These are phyloP conservation scores for Neohortaea acidophila DNA, from an alignment of 495 filamentous ascomycete species.

Conservation along the genomic window DNA sequence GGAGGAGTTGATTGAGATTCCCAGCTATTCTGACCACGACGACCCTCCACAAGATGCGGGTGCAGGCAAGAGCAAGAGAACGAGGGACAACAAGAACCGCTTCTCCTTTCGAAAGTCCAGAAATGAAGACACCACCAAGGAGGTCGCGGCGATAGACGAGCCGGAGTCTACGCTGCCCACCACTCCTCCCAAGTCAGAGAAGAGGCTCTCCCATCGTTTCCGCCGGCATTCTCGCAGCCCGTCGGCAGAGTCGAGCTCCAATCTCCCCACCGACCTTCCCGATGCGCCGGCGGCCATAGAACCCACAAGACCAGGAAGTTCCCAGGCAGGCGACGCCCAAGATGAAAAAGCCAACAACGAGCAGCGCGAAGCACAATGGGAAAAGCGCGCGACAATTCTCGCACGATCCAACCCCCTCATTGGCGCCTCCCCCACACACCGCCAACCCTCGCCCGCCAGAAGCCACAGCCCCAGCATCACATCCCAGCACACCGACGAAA, in stretches of 20 bases:
- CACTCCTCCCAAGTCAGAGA: slow-evolving; percentile 21
- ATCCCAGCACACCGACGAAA: slow-evolving; percentile 39
- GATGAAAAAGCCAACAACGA: slow-evolving; percentile 36
- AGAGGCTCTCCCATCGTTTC: slow-evolving; percentile 49
- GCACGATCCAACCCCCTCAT: slow-evolving; percentile 43
- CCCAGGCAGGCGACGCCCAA: slow-evolving; percentile 23
- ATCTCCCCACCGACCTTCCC: slow-evolving; percentile 67
- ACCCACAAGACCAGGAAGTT: neutral
- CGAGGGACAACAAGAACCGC: slow-evolving; percentile 29
- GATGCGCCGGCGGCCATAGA: slow-evolving; percentile 28
- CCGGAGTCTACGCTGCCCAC: slow-evolving; percentile 30
- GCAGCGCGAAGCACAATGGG: slow-evolving; percentile 52
- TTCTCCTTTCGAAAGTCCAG: slow-evolving; percentile 25
- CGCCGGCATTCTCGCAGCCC: slow-evolving; percentile 43
- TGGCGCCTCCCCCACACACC: slow-evolving; percentile 1
- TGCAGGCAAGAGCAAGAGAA: slow-evolving; percentile 10
- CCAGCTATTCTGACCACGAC: slow-evolving; percentile 35
- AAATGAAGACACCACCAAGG: slow-evolving; percentile 22
- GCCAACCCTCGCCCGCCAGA: neutral
- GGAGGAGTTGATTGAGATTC: slow-evolving; percentile 59
- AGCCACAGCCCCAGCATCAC: slow-evolving; percentile 12
- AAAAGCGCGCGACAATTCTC: slow-evolving; percentile 74
- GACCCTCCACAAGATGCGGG: slow-evolving; percentile 15
- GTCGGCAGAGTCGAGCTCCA: slow-evolving; percentile 45
- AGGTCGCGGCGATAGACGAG: slow-evolving; percentile 13